Conservation (phyloP, 148 eudicot genomes). For the Salicornia ramosissima region DNA sequence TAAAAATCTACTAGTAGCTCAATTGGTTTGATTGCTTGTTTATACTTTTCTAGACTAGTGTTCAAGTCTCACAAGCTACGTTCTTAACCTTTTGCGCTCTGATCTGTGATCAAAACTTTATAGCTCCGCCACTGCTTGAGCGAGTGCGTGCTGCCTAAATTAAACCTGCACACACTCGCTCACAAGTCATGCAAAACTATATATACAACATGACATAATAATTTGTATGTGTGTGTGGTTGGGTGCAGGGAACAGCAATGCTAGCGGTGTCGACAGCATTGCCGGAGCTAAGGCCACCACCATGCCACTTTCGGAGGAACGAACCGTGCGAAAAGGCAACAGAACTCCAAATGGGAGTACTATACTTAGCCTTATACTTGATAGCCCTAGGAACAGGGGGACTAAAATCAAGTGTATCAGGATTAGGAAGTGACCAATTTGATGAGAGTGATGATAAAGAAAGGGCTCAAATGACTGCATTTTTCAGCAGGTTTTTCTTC, state of each 20-base stretch:
- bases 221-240: background rate
- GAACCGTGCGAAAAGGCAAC: slow-evolving; percentile 51
- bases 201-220: no score
- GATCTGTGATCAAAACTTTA: no score
- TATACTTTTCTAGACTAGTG: no score
- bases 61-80: no score
- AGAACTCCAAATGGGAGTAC: slow-evolving; percentile 59
- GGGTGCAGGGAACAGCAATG: slow-evolving; percentile 69
- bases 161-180: no score
- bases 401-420: slow-evolving; percentile 39
- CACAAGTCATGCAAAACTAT: no score
- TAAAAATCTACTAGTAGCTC: no score
- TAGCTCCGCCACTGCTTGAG: no score
- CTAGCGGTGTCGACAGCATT: slow-evolving; percentile 60
- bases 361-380: slow-evolving; percentile 39
- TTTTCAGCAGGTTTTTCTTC: slow-evolving; percentile 89
- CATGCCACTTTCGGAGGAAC: slow-evolving; percentile 31
- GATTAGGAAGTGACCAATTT: slow-evolving; percentile 43
- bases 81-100: no score
- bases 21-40: no score
- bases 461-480: slow-evolving; percentile 70
- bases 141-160: no score
- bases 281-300: slow-evolving; percentile 60
- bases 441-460: slow-evolving; percentile 59
- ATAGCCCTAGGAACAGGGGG: slow-evolving; percentile 46